Evolutionary conservation across 257 asterid genomes (phyloP).

Genomic region (Gardenia jasminoides): DNA sequence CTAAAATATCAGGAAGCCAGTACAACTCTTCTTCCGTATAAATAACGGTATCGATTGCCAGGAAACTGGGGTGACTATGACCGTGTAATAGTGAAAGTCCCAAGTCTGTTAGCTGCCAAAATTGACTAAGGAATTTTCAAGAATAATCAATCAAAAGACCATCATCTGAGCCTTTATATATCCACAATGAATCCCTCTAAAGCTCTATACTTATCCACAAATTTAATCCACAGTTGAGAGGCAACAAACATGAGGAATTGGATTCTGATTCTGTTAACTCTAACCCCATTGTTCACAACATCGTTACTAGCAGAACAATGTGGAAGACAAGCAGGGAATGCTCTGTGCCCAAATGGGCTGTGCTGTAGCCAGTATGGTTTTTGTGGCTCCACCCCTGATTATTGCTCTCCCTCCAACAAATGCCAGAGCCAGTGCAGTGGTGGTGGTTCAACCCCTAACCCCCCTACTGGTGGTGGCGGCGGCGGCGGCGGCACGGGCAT

Average conservation of each 20-base stretch:
- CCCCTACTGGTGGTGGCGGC: conserved; percentile 10
- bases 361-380: conserved; percentile 37
- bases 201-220: not conserved
- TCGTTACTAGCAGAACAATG: conserved; percentile 25
- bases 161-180: not conserved
- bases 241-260: conserved; percentile 14
- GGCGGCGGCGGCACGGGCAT: not conserved
- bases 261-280: conserved; percentile 4
- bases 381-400: conserved; percentile 22
- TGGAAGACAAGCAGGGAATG: conserved; percentile 37
- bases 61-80: too few species aligned
- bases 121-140: not conserved
- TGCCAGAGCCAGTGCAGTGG: conserved; percentile 36
- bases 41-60: too few species aligned
- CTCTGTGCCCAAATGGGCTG: conserved; percentile 28
- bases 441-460: conserved; percentile 9
- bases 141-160: not conserved
- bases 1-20: too few species aligned
- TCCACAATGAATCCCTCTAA: not conserved
- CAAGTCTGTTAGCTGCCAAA: not conserved
- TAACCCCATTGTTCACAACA: conserved; percentile 1
- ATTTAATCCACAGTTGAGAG: not conserved
- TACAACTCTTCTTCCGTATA: too few species aligned
- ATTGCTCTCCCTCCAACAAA: conserved; percentile 4
- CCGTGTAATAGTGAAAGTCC: too few species aligned